Conservation (phyloP, 768 basidiomycete genomes). For the Kwoniella dendrophila region DNA sequence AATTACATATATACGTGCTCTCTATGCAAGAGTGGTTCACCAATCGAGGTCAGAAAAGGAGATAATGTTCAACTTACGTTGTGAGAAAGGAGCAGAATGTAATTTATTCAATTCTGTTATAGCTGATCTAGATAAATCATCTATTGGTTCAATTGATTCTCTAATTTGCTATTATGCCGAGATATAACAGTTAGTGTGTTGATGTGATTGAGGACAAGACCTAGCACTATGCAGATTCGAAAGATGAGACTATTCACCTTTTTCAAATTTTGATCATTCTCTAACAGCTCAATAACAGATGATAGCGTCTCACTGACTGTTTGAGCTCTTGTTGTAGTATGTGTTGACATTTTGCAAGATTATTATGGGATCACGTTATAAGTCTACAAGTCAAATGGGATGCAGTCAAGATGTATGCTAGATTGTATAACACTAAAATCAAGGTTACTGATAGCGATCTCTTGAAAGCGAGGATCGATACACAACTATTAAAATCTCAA, state of each 20-base stretch:
- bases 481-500: background rate
- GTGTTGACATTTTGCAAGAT: background rate
- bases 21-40: too few relatives aligned
- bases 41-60: background rate
- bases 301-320: slow-evolving; percentile 23
- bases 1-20: background rate
- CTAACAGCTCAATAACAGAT: slow-evolving; percentile 38
- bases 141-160: slow-evolving; percentile 48
- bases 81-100: slow-evolving; percentile 31
- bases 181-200: background rate
- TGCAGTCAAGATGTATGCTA: background rate
- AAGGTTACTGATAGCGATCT: background rate
- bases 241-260: slow-evolving; percentile 30
- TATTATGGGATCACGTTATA: background rate
- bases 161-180: slow-evolving; percentile 28
- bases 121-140: slow-evolving; percentile 41
- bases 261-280: slow-evolving; percentile 45
- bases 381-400: background rate
- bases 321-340: slow-evolving; percentile 9
- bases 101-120: slow-evolving; percentile 41
- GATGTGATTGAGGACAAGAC: background rate
- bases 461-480: background rate
- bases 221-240: background rate
- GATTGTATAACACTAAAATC: background rate
- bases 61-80: slow-evolving; percentile 29